phyloP scores from a whole-genome alignment of 148 eudicot genomes.

The Rhododendron vialii region DNA sequence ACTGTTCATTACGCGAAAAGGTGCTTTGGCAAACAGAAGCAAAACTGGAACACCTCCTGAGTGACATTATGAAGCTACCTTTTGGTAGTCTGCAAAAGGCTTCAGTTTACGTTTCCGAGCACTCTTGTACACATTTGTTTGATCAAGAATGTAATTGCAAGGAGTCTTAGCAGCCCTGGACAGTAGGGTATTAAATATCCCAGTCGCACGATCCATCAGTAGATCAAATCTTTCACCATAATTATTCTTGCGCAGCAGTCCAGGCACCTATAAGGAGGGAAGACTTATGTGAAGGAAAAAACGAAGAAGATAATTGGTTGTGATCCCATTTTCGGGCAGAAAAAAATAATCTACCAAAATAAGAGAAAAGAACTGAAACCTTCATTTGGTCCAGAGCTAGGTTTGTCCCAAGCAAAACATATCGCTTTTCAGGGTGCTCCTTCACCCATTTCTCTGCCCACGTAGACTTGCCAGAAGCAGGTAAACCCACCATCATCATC shows the following conservation, averaged over 20 bases:
- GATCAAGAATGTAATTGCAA: constrained; percentile 60
- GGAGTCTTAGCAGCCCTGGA: constrained; percentile 54
- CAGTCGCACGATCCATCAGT: constrained; percentile 53
- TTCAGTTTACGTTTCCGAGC: constrained; percentile 58
- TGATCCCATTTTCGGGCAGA: not conserved
- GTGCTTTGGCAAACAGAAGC: too few relatives aligned
- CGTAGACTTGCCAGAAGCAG: constrained; percentile 72
- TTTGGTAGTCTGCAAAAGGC: constrained; percentile 44
- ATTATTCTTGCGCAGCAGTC: constrained; percentile 39
- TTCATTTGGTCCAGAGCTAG: constrained; percentile 63
- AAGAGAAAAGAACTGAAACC: constrained; percentile 23
- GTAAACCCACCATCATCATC: constrained; percentile 43
- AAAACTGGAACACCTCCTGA: too few relatives aligned
- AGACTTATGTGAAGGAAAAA: constrained; percentile 2
- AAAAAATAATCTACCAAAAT: not conserved
- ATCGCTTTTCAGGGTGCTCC: constrained; percentile 61
- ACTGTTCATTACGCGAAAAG: too few relatives aligned
- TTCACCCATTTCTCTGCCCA: constrained; percentile 67
- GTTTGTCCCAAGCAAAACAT: constrained; percentile 66
- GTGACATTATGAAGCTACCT: constrained; percentile 28
- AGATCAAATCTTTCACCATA: constrained; percentile 57
- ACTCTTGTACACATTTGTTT: constrained; percentile 66
- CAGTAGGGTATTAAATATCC: constrained; percentile 49
- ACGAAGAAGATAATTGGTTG: not conserved
- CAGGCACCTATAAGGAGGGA: constrained; percentile 44